Conservation (phyloP, 768 basidiomycete genomes). For the Stropharia rugosoannulata region DNA sequence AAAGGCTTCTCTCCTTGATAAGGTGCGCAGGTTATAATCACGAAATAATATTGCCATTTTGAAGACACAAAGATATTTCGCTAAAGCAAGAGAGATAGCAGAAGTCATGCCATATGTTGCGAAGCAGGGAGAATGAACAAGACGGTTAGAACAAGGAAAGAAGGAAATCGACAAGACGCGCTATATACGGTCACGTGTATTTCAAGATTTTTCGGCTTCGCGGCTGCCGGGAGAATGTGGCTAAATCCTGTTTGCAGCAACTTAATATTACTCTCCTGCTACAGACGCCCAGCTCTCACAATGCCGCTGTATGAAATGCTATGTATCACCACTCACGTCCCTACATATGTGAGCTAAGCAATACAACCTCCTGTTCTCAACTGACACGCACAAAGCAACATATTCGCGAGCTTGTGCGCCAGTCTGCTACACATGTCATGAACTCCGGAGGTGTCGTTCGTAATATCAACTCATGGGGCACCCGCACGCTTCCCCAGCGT, state of each 20-base stretch:
- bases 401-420: slow-evolving; percentile 72
- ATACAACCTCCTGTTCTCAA: neutral
- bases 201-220: slow-evolving; percentile 3
- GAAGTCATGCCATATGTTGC: too few species aligned
- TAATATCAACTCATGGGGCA: slow-evolving; percentile 74
- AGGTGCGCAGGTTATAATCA: neutral
- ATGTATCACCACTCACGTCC: slow-evolving; percentile 77
- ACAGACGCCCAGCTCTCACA: slow-evolving; percentile 12
- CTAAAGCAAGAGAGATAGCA: neutral
- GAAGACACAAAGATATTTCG: too few species aligned
- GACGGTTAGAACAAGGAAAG: neutral
- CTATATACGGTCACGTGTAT: slow-evolving; percentile 2
- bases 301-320: slow-evolving; percentile 92
- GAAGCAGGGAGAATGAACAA: neutral
- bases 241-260: neutral
- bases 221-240: neutral
- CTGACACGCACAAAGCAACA: slow-evolving; percentile 47
- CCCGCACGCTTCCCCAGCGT: slow-evolving; percentile 66
- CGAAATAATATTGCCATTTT: too few species aligned
- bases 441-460: slow-evolving; percentile 80
- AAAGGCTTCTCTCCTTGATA: slow-evolving; percentile 3
- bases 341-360: slow-evolving; percentile 61
- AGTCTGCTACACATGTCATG: slow-evolving; percentile 71
- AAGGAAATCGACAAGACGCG: neutral
- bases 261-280: neutral